Percentiles rank a stretch among this genome's conserved stretches.
Conservation (phyloP, 192 early-diverging fungal genomes). For the Podila epigama region DNA sequence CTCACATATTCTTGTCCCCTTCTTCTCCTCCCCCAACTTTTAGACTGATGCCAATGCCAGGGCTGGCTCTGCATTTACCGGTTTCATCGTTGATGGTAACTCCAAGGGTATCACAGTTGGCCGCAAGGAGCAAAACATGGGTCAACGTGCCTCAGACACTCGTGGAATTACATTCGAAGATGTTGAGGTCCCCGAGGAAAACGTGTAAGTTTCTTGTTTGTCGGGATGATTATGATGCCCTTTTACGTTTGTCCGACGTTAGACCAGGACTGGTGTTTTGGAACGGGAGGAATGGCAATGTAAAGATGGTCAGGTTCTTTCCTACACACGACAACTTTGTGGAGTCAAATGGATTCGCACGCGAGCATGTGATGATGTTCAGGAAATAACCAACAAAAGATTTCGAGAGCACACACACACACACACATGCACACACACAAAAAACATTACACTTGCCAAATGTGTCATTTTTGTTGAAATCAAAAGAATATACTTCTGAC, state of each 20-base stretch:
- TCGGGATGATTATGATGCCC: too few relatives aligned
- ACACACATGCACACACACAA: too few relatives aligned
- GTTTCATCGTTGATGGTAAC: slow-evolving; percentile 94
- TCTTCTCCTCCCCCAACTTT: neutral
- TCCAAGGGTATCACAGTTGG: slow-evolving; percentile 89
- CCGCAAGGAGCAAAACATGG: slow-evolving; percentile 98
- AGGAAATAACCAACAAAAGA: too few relatives aligned
- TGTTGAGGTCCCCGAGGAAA: slow-evolving; percentile 83
- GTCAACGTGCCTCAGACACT: slow-evolving; percentile 93
- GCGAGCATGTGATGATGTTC: slow-evolving; percentile 1
- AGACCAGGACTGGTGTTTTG: too few relatives aligned
- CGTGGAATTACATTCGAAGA: slow-evolving; percentile 89
- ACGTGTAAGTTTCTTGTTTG: slow-evolving; percentile 64
- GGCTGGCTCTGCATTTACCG: slow-evolving; percentile 90
- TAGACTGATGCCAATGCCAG: slow-evolving; percentile 78
- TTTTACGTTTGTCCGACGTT: too few relatives aligned
- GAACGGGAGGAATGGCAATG: too few relatives aligned
- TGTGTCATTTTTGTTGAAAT: too few relatives aligned
- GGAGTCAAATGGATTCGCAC: neutral
- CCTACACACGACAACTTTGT: too few relatives aligned
- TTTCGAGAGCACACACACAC: too few relatives aligned
- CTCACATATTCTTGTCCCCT: neutral
- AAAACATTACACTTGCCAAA: too few relatives aligned
- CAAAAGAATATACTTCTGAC: neutral
- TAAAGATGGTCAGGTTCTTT: too few relatives aligned